Conservation (phyloP, 192 early-diverging fungal genomes). For the Diversispora epigaea region DNA sequence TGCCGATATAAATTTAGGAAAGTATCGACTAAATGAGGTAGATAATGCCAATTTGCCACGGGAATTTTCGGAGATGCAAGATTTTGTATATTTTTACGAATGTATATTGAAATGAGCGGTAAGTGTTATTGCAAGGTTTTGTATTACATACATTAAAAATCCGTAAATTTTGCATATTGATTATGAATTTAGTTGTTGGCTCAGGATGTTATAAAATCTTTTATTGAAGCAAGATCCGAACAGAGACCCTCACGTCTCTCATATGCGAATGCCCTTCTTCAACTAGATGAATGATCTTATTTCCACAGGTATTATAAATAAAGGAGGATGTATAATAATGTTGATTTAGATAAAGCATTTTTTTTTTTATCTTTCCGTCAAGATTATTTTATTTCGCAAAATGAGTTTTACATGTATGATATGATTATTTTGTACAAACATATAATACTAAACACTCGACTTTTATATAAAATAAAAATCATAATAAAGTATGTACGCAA, state of each 20-base stretch:
- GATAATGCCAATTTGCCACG: conserved; percentile 31
- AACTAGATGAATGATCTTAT: no score
- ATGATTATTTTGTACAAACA: no score
- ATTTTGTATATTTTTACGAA: conserved; percentile 35
- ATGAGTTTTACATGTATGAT: no score
- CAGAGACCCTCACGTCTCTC: conserved; percentile 17
- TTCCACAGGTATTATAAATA: no score
- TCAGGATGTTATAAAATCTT: conserved; percentile 27
- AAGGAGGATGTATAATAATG: no score
- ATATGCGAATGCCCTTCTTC: conserved; percentile 21
- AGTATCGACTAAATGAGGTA: conserved; percentile 33
- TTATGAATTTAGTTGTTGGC: conserved; percentile 33
- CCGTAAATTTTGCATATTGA: conserved; percentile 21
- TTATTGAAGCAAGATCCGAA: conserved; percentile 28
- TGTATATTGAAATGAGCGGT: conserved; percentile 34
- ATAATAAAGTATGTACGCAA: no score
- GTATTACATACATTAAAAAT: conserved; percentile 27
- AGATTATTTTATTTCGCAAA: no score
- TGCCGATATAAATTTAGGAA: conserved; percentile 34
- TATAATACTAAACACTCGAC: no score
- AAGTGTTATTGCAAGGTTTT: conserved; percentile 32
- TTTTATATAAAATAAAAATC: no score
- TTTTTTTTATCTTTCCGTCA: no score
- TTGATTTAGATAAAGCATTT: no score
- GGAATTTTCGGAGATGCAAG: conserved; percentile 31